A percentile compares a stretch with the other conserved stretches of the same genome.
These are phyloP conservation scores for Tolypocladium endophyticum DNA, from an alignment of 2,329 filamentous ascomycete genomes.

Conservation along the genomic window DNA sequence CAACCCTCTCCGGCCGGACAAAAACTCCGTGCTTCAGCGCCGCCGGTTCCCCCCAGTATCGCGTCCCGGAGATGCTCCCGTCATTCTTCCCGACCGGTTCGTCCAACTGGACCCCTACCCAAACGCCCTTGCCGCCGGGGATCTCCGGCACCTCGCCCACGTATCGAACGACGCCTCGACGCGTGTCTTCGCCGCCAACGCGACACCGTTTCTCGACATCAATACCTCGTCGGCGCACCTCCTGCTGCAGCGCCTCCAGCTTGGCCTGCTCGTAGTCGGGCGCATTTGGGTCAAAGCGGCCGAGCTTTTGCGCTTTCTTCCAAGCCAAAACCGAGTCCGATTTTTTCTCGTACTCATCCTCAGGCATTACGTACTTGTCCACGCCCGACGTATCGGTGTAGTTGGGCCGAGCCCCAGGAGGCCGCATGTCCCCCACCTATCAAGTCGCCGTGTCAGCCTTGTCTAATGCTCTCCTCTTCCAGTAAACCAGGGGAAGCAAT, in stretches of 20 bases:
- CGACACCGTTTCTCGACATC: constrained; percentile 52
- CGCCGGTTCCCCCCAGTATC: constrained; percentile 60
- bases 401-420: constrained; percentile 63
- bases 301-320: constrained; percentile 94
- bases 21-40: constrained; percentile 65
- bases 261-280: constrained; percentile 64
- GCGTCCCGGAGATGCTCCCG: constrained; percentile 54
- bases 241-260: constrained; percentile 55
- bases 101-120: constrained; percentile 67
- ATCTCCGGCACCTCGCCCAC: constrained; percentile 68
- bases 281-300: constrained; percentile 84
- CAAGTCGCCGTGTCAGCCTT: constrained; percentile 16
- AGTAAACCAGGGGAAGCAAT: background rate
- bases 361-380: constrained; percentile 84
- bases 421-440: constrained; percentile 72
- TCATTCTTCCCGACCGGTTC: constrained; percentile 79
- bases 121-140: constrained; percentile 50
- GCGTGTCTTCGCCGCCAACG: constrained; percentile 55
- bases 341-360: constrained; percentile 74
- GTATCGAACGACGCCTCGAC: constrained; percentile 60
- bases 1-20: constrained; percentile 66
- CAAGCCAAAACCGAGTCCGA: constrained; percentile 83
- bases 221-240: constrained; percentile 61
- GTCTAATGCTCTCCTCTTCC: background rate
- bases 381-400: constrained; percentile 73